Evolutionary conservation across 140 eudicot species (phyloP), one percentile per base, ranked within the genome.

Genomic region (Flaveria floridana): DNA sequence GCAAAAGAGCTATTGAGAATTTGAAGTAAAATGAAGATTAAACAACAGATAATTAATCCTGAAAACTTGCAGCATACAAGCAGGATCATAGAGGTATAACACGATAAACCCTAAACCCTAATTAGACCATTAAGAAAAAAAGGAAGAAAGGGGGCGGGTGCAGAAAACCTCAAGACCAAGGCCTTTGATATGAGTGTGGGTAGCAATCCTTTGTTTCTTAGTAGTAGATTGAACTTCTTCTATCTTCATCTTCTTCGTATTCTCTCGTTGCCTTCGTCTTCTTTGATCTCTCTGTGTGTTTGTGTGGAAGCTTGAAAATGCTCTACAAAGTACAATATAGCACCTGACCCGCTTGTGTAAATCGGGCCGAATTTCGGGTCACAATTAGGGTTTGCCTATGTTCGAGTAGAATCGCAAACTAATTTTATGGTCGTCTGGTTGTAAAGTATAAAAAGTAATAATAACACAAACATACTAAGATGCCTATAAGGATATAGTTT

Each of bases 151-250:
- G 70, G 50, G 50, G 26, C 11, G 52, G 61, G n/a, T 11, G 51
- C 12, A 8, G 13, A 25, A 3, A 82, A 91, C 99, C 88, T 95
- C 92, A 64, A 94, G 97, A 50, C 99, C 99, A 78, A 95, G 97
- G 80, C 97, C 99, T 89, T 91, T 95, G 79, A 95, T 95, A 78
- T 95, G 99, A 70, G 99, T 95, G 66, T 95, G 99, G 16, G 96
- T 95, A 16, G 99, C 99, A 26, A 95, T 85, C 4, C 99, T 81
- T 80, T 95, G 97, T 82, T 92, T 92, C 79, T 92, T 92, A 2
- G 86, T 89, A 6, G 94, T 87, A 3, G 97, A 92, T 63, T 89
- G 96, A 15, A 92, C 97, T 78, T 89, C 95, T 89, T 89, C 96
- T 52, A 87, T 92, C 95, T 86, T 92, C 97, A 91, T 91, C 58